Conservation (phyloP, 306 rosid genomes). For the Malus asiatica region DNA sequence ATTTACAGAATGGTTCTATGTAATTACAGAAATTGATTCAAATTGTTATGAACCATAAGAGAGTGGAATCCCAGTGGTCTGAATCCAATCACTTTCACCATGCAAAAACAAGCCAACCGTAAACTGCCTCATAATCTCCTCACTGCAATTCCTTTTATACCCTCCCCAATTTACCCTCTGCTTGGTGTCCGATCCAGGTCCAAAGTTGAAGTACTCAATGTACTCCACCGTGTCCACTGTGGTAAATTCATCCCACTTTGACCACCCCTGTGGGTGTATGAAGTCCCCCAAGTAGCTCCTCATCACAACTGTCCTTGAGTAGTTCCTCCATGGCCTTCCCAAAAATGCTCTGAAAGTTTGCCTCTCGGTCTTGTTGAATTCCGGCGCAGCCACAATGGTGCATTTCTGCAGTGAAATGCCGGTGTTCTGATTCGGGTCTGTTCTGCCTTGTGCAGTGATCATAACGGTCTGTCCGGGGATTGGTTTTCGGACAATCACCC, state of each 20-base stretch:
- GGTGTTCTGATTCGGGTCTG: background rate
- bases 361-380: background rate
- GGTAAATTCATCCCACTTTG: background rate
- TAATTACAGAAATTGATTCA: background rate
- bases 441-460: conserved; percentile 11
- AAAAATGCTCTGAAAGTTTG: background rate
- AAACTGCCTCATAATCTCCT: background rate
- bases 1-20: background rate
- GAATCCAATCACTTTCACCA: background rate
- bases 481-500: background rate
- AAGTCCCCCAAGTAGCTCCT: background rate
- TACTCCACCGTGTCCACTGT: background rate
- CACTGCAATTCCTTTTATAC: background rate
- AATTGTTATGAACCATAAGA: background rate
- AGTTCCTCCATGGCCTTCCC: conserved; percentile 1
- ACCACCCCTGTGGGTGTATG: background rate
- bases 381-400: background rate
- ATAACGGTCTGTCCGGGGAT: background rate
- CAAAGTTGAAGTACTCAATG: background rate
- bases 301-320: background rate
- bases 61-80: background rate
- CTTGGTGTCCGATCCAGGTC: background rate
- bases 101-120: conserved; percentile 3
- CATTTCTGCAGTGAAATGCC: background rate
- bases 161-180: conserved; percentile 2